Base-by-base conservation (phyloP, 768 basidiomycete genomes). In the Holtermannia corniformis region DNA sequence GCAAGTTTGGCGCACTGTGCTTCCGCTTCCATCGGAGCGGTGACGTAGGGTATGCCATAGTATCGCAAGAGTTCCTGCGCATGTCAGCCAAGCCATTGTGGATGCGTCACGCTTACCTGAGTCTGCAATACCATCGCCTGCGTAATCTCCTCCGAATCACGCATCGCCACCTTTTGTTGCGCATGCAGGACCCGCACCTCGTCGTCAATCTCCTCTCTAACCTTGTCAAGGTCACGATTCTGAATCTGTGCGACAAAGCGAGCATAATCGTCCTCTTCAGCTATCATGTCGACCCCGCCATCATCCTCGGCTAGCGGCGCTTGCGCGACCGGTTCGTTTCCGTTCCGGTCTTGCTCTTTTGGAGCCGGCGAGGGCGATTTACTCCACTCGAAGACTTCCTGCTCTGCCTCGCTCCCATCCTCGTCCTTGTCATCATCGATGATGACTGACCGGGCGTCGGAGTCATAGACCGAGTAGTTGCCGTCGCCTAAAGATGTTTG, bases 11-110 rank as follows among this genome's bases (percentile, higher is more conserved):
- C 93, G 65, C 95, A 99, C 71, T 99, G 95, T 0, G 95, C 95
- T 72, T 99, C 95, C 41, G 95, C 95, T 77, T 99, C 95, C 89
- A 93, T 93, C 1, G 95, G 95, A 1, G 95, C 95, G 3, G 92
- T 95, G 63, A 97, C 87, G 65, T 93, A 99, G 2, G 95, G 95
- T 50, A 97, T 95, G 12, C 95, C 95, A 62, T 96, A 96, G 19
- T 95, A 78, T 37, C 87, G 82, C 14, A 99, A 75, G 80, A 99
- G 83, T 46, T 83, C 80, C 91, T 96, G 59, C 4, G 21, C 5
- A 40, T 52, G 12, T 65, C 76, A 13, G 63, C 82, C 81, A 81
- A 83, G 83, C 52, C 81, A 82, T 45, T 24, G 14, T 12, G 22
- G 26, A 48, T 23, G 48, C 44, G 45, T 2, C 28, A n/a, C 32